phyloP scores from a whole-genome alignment of 2,329 filamentous ascomycete genomes.

The Hymenoscyphus infarciens region DNA sequence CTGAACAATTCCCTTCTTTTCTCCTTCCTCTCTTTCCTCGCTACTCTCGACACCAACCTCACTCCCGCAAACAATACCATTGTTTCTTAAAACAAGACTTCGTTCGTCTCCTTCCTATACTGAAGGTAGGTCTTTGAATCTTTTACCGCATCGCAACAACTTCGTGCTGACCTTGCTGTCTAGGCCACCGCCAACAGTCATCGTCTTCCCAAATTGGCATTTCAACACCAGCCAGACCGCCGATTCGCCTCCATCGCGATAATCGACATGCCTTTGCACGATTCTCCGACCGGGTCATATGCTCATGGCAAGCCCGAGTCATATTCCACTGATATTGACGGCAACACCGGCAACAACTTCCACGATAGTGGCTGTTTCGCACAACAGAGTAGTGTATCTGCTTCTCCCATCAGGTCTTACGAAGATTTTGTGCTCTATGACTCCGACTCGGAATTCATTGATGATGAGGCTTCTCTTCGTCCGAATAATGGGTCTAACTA shows the following conservation, averaged over 20 bases:
- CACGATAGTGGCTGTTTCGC: constrained; percentile 6
- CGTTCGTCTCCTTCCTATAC: not conserved
- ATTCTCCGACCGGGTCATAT: constrained; percentile 2
- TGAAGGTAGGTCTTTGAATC: not conserved
- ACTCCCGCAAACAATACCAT: constrained; percentile 1
- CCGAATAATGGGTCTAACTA: constrained; percentile 5
- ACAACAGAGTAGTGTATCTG: not conserved
- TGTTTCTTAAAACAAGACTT: not conserved
- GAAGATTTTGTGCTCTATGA: constrained; percentile 8
- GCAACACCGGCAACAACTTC: not conserved
- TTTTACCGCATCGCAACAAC: not conserved
- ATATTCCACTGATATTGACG: not conserved
- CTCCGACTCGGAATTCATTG: not conserved
- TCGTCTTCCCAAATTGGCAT: not conserved
- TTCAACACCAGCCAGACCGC: not conserved
- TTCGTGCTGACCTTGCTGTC: constrained; percentile 6
- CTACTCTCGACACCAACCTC: not conserved
- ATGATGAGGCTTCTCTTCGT: constrained; percentile 3
- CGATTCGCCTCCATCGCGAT: constrained; percentile 4
- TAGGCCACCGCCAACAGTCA: constrained; percentile 5
- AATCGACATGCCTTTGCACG: not conserved
- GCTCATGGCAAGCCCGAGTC: not conserved
- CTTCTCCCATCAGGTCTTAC: not conserved
- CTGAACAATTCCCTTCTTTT: constrained; percentile 4
- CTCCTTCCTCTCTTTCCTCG: not conserved